phyloP scores from a whole-genome alignment of 257 asterid genomes.

The Solanum peruvianum region DNA sequence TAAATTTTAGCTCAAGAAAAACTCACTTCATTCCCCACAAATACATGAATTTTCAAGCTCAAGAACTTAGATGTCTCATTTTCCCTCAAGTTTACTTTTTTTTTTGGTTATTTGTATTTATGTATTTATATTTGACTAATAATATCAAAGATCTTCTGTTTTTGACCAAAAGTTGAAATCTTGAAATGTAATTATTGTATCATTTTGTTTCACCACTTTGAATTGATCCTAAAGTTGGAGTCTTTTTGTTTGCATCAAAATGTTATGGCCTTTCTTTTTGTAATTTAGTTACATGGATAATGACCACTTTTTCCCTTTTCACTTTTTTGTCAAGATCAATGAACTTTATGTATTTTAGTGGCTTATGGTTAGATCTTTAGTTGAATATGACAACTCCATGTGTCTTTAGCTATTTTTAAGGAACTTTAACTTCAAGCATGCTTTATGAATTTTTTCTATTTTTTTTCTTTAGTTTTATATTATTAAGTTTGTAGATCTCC shows the following conservation, averaged over 20 bases:
- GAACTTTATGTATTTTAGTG: constrained; percentile 6
- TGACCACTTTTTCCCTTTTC: not conserved
- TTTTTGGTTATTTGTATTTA: not conserved
- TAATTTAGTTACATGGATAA: constrained; percentile 21
- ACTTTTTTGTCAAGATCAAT: constrained; percentile 5
- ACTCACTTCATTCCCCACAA: not conserved
- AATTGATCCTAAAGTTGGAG: constrained; percentile 19
- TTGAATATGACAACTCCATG: constrained; percentile 36
- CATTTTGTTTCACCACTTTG: not conserved
- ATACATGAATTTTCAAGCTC: not conserved
- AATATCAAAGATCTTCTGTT: not conserved
- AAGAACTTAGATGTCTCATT: not conserved
- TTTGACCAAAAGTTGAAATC: not conserved
- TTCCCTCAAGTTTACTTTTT: not conserved
- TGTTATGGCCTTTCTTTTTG: constrained; percentile 21
- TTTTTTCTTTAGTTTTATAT: constrained; percentile 6
- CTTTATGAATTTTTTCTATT: constrained; percentile 1
- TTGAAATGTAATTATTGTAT: not conserved
- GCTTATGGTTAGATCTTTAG: constrained; percentile 7
- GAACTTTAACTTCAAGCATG: constrained; percentile 27
- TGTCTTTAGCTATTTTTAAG: constrained; percentile 32
- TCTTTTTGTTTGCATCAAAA: constrained; percentile 28
- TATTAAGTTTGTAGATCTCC: constrained; percentile 32
- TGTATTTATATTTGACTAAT: not conserved
- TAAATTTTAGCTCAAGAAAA: not conserved